Base-by-base conservation (phyloP, 2,329 filamentous ascomycete species). In the Cladosporium oxysporum region DNA sequence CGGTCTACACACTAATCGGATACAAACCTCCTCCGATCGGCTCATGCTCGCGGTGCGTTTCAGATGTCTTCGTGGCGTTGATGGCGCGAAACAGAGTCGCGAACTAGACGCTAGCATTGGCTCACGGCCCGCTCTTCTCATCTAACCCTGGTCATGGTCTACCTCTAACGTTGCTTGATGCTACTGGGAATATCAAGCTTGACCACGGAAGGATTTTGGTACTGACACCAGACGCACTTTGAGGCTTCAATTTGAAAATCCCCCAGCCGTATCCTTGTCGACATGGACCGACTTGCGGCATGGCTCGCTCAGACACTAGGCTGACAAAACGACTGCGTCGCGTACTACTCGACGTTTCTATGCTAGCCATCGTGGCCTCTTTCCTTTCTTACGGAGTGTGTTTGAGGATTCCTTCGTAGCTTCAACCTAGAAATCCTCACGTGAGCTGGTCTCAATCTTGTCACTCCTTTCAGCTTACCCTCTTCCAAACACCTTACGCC, bases 21-120 rank as follows among this genome's bases (percentile, higher is more conserved):
- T 26, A 53, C 49, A 29, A 7, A 26, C 16, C 23, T 26, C 49
- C 23, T 53, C 49, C 49, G 33, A 44, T 18, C 60, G 60, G 60
- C 47, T 53, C 55, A 29, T 62, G 49, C 49, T 62, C 47, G 49
- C 60, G n/a, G 60, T n/a, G 31, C 14, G 60, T 62, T 62, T 62
- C 60, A 62, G 49, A 44, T 53, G 23, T 37, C 47, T 37, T 53
- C 49, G 60, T 53, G 60, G 60, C 60, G 60, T 12, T 49, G 7
- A 35, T 62, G 49, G 60, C 60, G 60, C 60, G 31, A 62, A 53
- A 62, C 60, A 23, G 41, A 55, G n/a, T 33, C 31, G 33, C 52
- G 44, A 31, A 28, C 41, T 33, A 41, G 41, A 50, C 16, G 58
- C 58, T 50, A 49, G 58, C 28, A 61, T 61, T 61, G 58, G 58